These are phyloP conservation scores for Melanogaster broomeanus DNA, from an alignment of 768 basidiomycete genomes.

Conservation along the genomic window DNA sequence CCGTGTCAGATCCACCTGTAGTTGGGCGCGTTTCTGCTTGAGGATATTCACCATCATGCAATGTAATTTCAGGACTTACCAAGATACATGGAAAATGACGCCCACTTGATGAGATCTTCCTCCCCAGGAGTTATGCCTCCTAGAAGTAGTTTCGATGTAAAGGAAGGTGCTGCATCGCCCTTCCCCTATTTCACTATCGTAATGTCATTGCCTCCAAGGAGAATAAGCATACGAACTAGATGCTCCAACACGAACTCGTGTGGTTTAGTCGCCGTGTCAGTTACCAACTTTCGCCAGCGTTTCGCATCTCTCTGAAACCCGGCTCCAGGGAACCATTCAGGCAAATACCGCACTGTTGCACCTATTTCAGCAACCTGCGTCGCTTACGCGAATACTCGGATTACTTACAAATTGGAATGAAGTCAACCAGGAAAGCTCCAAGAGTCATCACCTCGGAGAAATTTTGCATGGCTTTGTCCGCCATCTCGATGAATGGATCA, in stretches of 20 bases:
- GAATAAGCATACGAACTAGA: conserved; percentile 7
- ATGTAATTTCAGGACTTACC: conserved; percentile 6
- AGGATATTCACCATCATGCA: background rate
- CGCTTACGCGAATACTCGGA: background rate
- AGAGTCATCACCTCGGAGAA: conserved; percentile 7
- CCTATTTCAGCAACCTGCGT: background rate
- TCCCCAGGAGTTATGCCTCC: conserved; percentile 11
- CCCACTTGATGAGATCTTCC: conserved; percentile 13
- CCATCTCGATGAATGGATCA: conserved; percentile 35
- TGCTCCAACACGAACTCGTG: conserved; percentile 13
- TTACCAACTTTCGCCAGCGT: conserved; percentile 3
- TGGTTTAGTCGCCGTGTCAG: background rate
- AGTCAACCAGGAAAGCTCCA: conserved; percentile 13
- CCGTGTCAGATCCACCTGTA: conserved; percentile 28
- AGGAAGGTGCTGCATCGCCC: conserved; percentile 10
- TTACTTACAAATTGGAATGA: conserved; percentile 9
- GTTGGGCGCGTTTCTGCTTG: background rate
- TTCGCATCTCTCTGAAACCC: conserved; percentile 15
- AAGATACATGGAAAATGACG: conserved; percentile 15
- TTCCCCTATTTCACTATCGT: background rate
- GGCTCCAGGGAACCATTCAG: conserved; percentile 23
- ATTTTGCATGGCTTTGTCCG: conserved; percentile 21
- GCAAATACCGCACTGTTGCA: conserved; percentile 14
- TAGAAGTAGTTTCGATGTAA: conserved; percentile 11
- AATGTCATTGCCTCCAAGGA: background rate